phyloP scores from a whole-genome alignment of 1,284 basidiomycete species.

The Tetrapyrgos nigripes region DNA sequence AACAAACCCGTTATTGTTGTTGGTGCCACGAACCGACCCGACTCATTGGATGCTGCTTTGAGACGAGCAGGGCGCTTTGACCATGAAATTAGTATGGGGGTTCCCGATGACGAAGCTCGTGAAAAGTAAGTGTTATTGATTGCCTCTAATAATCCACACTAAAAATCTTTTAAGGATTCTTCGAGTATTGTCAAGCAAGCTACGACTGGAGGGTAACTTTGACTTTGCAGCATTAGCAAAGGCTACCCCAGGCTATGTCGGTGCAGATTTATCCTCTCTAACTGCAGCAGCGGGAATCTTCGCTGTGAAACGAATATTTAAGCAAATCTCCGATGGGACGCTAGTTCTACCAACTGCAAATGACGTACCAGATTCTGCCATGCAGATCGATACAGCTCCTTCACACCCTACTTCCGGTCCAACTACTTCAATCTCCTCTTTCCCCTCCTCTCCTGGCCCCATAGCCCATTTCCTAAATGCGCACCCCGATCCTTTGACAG shows the following conservation, averaged over 20 bases:
- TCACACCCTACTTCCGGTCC: constrained; percentile 22
- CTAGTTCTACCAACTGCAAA: constrained; percentile 55
- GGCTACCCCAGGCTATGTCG: constrained; percentile 96
- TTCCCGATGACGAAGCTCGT: constrained; percentile 90
- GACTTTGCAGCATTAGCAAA: constrained; percentile 87
- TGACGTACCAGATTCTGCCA: constrained; percentile 43
- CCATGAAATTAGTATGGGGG: constrained; percentile 97
- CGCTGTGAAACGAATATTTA: constrained; percentile 96
- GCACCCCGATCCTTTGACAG: constrained; percentile 82
- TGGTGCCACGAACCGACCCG: constrained; percentile 95
- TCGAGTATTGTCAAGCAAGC: constrained; percentile 76
- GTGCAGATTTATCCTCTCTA: constrained; percentile 91
- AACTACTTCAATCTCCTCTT: constrained; percentile 39
- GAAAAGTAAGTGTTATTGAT: constrained; percentile 73
- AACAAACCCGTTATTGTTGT: constrained; percentile 94
- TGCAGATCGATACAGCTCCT: constrained; percentile 55
- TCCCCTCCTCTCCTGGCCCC: constrained; percentile 62
- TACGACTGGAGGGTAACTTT: constrained; percentile 83
- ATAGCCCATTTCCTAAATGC: constrained; percentile 90
- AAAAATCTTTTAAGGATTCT: constrained; percentile 66
- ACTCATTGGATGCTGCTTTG: constrained; percentile 92
- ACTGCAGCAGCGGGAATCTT: constrained; percentile 95
- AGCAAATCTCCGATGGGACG: constrained; percentile 76
- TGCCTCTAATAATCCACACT: neutral
- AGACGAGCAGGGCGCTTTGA: constrained; percentile 95